Evolutionary conservation across 1,284 basidiomycete species (phyloP), one percentile per base, ranked within the genome.

Genomic region (Puccinia hordei): DNA sequence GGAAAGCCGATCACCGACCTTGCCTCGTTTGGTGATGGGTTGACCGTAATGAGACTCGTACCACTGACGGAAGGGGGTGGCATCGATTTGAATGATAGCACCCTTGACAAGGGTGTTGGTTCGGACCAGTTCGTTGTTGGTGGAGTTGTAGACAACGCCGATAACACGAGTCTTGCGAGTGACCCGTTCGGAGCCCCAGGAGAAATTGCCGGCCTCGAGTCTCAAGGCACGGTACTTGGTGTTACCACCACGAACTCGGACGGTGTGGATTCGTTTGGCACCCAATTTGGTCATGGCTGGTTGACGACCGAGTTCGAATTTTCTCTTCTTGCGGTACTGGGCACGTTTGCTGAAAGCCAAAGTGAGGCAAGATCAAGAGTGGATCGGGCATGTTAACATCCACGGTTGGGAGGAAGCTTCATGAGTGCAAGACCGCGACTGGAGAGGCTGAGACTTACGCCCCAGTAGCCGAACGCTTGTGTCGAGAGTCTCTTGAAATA

Each of bases 251-350:
- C 95, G 93, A 73, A 92, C 91, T 86, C 95, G 93, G 82, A 98
- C 94, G 75, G 90, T 90, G 89, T 96, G 95, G 85, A 98, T 88
- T 82, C 95, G 92, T 89, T 97, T 98, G 82, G 91, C 86, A 81
- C 94, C 93, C 83, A 98, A 91, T 89, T 93, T 97, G 86, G 95
- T 98, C 90, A 89, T 94, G 83, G 95, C 95, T 81, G 95, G 89
- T 87, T 97, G 95, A 87, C 95, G 94, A 86, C 94, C 94, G 86
- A 97, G 92, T 90, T 97, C 94, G 88, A 96, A 96, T 89, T 96
- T 96, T 92, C 94, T 91, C 92, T 96, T 97, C 90, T 97, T 97
- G 89, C 95, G 93, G 89, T 94, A 95, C 89, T 93, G 91, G 83
- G 94, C 92, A 86, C 93, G 92, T 87, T 95, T 93, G 83, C 94